Percentiles rank a stretch among this genome's conserved stretches.
phyloP scores from a whole-genome alignment of 768 basidiomycete genomes.

The Calocybe gangraenosa region DNA sequence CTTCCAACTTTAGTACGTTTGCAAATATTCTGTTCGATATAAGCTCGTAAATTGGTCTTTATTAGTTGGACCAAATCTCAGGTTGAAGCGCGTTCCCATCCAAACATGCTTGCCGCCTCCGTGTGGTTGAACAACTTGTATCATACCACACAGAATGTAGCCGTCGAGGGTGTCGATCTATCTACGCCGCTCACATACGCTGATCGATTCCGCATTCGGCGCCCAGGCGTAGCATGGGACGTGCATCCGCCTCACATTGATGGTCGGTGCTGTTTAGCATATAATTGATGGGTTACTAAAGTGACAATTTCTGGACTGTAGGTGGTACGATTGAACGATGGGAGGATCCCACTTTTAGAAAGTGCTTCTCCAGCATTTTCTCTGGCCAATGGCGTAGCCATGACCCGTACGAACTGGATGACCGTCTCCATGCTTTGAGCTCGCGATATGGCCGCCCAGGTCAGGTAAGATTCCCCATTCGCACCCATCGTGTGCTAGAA shows the following conservation, averaged over 20 bases:
- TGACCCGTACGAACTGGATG: conserved; percentile 61
- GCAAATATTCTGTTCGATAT: neutral
- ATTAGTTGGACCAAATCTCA: conserved; percentile 44
- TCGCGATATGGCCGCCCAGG: conserved; percentile 59
- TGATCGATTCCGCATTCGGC: conserved; percentile 70
- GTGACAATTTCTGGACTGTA: conserved; percentile 18
- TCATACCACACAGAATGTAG: conserved; percentile 33
- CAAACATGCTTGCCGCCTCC: conserved; percentile 54
- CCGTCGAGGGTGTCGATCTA: conserved; percentile 53
- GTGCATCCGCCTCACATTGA: conserved; percentile 41
- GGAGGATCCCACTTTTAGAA: conserved; percentile 58
- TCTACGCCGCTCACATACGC: conserved; percentile 64
- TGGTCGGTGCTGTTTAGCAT: conserved; percentile 24
- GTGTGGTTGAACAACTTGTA: conserved; percentile 67
- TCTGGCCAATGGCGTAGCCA: conserved; percentile 59
- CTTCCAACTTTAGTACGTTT: conserved; percentile 63
- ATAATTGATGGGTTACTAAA: neutral
- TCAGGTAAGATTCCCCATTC: conserved; percentile 30
- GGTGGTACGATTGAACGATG: conserved; percentile 76
- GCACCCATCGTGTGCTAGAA: neutral
- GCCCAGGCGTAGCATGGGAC: conserved; percentile 57
- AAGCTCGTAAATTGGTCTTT: neutral
- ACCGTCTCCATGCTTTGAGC: conserved; percentile 54
- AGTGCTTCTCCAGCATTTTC: conserved; percentile 60
- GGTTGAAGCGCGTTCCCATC: conserved; percentile 66